Conservation (phyloP, 2,329 filamentous ascomycete species). For the Camillea tinctor region DNA sequence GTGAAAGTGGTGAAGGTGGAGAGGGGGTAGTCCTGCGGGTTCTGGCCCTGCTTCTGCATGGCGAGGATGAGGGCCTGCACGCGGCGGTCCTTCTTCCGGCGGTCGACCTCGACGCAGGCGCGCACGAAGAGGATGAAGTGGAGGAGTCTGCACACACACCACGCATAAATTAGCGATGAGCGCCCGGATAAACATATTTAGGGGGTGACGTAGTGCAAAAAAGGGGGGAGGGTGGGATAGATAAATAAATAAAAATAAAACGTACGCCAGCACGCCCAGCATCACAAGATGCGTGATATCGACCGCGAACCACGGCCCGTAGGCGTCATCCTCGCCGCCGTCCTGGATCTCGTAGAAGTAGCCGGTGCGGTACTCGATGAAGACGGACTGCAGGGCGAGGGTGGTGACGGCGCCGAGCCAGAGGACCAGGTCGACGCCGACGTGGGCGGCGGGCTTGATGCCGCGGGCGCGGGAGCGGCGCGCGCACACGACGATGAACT, state of each 20-base stretch:
- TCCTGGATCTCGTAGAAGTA: not conserved
- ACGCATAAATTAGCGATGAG: not conserved
- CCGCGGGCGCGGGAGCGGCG: slow-evolving; percentile 20
- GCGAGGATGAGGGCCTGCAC: slow-evolving; percentile 19
- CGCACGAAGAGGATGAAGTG: slow-evolving; percentile 29
- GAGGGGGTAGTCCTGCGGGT: slow-evolving; percentile 12
- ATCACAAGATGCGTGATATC: not conserved
- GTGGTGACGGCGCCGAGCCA: slow-evolving; percentile 10
- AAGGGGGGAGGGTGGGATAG: not conserved
- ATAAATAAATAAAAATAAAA: not conserved
- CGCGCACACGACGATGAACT: slow-evolving; percentile 25
- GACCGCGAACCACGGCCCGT: not conserved
- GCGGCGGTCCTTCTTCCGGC: slow-evolving; percentile 18
- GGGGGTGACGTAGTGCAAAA: not conserved
- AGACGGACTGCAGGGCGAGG: not conserved
- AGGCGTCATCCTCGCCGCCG: not conserved
- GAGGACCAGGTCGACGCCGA: slow-evolving; percentile 27
- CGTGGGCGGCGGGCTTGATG: slow-evolving; percentile 27
- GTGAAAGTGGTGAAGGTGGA: slow-evolving; percentile 8
- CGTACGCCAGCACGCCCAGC: not conserved
- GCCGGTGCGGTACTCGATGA: not conserved
- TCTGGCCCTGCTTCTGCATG: slow-evolving; percentile 16
- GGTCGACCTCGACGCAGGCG: slow-evolving; percentile 28
- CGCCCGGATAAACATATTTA: not conserved
- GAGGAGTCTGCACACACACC: slow-evolving; percentile 12